These are phyloP conservation scores for Trichoderma sp. DNA, from an alignment of 2,329 filamentous ascomycete species.

Conservation along the genomic window DNA sequence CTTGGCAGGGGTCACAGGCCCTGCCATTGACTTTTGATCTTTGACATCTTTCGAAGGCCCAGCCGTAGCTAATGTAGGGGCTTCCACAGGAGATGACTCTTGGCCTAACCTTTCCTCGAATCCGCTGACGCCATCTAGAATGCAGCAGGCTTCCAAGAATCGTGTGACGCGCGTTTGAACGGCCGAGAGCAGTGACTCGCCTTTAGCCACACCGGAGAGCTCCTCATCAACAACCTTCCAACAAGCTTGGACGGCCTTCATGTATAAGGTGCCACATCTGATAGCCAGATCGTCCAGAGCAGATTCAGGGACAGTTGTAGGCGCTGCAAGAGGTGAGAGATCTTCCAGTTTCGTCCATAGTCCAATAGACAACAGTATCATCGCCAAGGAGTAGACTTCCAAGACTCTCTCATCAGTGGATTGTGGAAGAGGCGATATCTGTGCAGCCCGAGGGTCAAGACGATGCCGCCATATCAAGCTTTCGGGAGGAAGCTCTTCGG, in stretches of 20 bases:
- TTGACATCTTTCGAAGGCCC: conserved; percentile 12
- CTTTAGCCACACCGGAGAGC: conserved; percentile 43
- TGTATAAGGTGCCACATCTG: conserved; percentile 70
- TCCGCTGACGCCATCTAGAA: conserved; percentile 56
- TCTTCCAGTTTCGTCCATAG: conserved; percentile 67
- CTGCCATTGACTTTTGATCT: not conserved
- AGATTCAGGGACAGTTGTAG: conserved; percentile 56
- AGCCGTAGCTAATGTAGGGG: not conserved
- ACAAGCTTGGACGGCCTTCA: conserved; percentile 70
- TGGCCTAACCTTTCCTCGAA: conserved; percentile 52
- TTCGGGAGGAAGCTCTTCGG: conserved; percentile 27
- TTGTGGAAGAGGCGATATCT: conserved; percentile 45
- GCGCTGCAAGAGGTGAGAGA: conserved; percentile 42
- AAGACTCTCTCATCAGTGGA: conserved; percentile 55
- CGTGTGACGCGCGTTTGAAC: conserved; percentile 55
- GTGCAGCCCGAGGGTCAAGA: conserved; percentile 53
- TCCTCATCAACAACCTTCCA: conserved; percentile 67
- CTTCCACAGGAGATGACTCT: conserved; percentile 38
- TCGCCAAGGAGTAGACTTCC: conserved; percentile 70
- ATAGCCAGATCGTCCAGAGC: conserved; percentile 61
- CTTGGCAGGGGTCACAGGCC: conserved; percentile 8
- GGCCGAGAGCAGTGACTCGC: conserved; percentile 50
- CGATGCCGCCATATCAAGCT: conserved; percentile 55
- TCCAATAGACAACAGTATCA: conserved; percentile 71
- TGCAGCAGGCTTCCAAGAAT: conserved; percentile 58